Conservation (phyloP, 2,329 filamentous ascomycete genomes). For the Dothistroma pini region DNA sequence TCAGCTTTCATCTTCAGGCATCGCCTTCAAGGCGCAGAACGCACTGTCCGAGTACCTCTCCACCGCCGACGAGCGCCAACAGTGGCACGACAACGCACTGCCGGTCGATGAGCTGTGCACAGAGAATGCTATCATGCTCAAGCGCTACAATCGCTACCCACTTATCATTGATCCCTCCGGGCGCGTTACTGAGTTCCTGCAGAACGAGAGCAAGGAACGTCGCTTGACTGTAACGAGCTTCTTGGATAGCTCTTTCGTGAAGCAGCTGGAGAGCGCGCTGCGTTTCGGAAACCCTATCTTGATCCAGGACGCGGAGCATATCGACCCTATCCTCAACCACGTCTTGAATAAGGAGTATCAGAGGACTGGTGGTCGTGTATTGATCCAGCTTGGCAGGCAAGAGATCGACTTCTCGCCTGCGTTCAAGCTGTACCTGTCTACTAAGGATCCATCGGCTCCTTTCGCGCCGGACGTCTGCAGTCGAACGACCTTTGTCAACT, state of each 20-base stretch:
- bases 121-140: constrained; percentile 94
- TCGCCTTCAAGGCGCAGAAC: constrained; percentile 89
- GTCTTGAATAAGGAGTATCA: constrained; percentile 99
- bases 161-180: constrained; percentile 98
- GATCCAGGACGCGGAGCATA: constrained; percentile 95
- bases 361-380: constrained; percentile 92
- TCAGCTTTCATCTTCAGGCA: constrained; percentile 87
- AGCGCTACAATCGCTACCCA: constrained; percentile 97
- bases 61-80: constrained; percentile 87
- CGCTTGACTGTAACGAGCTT: constrained; percentile 97
- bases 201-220: constrained; percentile 89
- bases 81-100: constrained; percentile 90
- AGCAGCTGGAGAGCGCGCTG: constrained; percentile 93
- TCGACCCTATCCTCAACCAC: constrained; percentile 96
- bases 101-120: constrained; percentile 98
- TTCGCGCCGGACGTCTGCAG: constrained; percentile 98
- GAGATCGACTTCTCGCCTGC: constrained; percentile 98
- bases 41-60: constrained; percentile 95
- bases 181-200: constrained; percentile 87
- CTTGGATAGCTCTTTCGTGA: constrained; percentile 95
- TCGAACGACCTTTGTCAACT: constrained; percentile 98
- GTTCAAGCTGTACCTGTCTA: constrained; percentile 93
- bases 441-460: constrained; percentile 88
- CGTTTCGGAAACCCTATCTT: constrained; percentile 98
- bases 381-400: constrained; percentile 97